phyloP scores from a whole-genome alignment of 2,329 filamentous ascomycete species.

The Akanthomyces lecanii region DNA sequence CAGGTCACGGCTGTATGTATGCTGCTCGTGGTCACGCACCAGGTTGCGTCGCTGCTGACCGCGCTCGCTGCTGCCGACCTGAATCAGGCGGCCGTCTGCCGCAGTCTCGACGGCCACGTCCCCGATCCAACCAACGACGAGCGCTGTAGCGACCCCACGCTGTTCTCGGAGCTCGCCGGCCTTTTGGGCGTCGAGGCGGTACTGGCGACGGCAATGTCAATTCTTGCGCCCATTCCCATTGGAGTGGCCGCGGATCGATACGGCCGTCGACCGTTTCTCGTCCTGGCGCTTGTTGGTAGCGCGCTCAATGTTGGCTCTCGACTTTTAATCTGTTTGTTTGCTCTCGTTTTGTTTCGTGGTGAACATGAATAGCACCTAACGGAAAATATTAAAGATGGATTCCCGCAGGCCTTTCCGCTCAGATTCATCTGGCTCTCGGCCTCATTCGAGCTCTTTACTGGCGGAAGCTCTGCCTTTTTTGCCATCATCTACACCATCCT shows the following conservation, averaged over 20 bases:
- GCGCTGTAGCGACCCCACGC: neutral
- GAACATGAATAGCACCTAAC: neutral
- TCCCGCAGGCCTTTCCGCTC: neutral
- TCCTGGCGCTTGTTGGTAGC: neutral
- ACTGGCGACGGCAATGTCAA: neutral
- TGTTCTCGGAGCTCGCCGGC: neutral
- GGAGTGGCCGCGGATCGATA: neutral
- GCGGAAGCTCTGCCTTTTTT: neutral
- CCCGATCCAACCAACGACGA: neutral
- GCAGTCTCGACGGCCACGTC: neutral
- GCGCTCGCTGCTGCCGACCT: neutral
- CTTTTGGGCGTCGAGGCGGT: neutral
- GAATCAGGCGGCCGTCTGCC: neutral
- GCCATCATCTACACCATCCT: slow-evolving; percentile 2
- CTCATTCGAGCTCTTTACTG: neutral
- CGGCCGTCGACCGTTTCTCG: neutral
- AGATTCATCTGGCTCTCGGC: neutral
- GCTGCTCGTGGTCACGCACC: neutral
- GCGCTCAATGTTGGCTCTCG: neutral
- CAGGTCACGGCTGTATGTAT: neutral
- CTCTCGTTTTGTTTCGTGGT: neutral
- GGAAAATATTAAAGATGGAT: neutral
- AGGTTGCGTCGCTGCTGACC: neutral
- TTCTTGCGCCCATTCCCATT: neutral
- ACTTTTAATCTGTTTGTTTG: slow-evolving; percentile 1